These are phyloP conservation scores for Aspergillus candidus DNA, from an alignment of 2,329 filamentous ascomycete genomes.

Conservation along the genomic window DNA sequence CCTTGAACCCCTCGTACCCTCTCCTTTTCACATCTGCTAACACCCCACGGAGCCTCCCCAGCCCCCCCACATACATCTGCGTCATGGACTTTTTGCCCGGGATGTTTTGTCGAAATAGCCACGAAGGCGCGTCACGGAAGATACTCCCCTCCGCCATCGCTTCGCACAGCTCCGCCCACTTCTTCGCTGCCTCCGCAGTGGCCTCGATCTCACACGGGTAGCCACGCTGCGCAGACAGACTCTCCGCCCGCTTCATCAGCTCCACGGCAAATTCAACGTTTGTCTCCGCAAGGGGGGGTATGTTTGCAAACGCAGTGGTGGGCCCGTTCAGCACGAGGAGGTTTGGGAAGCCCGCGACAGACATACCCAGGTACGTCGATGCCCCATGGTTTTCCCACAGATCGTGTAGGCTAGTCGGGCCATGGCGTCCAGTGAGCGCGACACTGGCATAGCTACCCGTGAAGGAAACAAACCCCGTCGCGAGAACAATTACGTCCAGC, in stretches of 20 bases:
- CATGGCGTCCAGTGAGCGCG: slow-evolving; percentile 25
- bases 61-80: slow-evolving; percentile 5
- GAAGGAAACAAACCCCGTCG: slow-evolving; percentile 29
- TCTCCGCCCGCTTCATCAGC: slow-evolving; percentile 2
- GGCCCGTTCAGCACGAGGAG: slow-evolving; percentile 40
- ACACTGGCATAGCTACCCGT: slow-evolving; percentile 33
- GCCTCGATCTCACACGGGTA: slow-evolving; percentile 7
- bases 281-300: slow-evolving; percentile 26
- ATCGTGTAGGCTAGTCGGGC: slow-evolving; percentile 20
- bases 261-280: slow-evolving; percentile 20
- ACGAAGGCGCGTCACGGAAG: slow-evolving; percentile 4
- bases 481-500: slow-evolving; percentile 22
- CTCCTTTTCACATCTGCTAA: slow-evolving; percentile 1
- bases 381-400: slow-evolving; percentile 24
- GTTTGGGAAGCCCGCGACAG: slow-evolving; percentile 39
- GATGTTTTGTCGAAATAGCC: slow-evolving; percentile 11
- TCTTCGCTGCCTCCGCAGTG: neutral
- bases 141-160: neutral
- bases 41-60: neutral
- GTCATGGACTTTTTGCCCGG: slow-evolving; percentile 15
- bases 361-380: slow-evolving; percentile 36
- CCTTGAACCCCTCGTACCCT: slow-evolving; percentile 4
- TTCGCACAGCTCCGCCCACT: slow-evolving; percentile 3
- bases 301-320: slow-evolving; percentile 30
- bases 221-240: neutral